These are phyloP conservation scores for Pyronema domesticum DNA, from an alignment of 495 filamentous ascomycete species.

Conservation along the genomic window DNA sequence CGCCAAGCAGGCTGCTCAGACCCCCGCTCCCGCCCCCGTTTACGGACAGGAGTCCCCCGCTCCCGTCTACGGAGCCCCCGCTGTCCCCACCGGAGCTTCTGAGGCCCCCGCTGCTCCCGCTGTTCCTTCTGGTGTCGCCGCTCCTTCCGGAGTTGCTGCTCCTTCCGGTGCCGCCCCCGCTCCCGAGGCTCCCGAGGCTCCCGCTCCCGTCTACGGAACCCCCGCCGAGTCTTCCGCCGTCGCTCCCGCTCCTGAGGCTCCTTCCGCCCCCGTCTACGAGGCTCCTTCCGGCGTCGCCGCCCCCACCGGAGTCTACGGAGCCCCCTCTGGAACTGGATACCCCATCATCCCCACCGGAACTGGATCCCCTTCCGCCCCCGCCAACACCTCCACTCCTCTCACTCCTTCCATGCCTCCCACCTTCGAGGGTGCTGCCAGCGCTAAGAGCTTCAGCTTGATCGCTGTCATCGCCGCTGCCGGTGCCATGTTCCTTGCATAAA, in stretches of 20 bases:
- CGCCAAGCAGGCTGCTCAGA: constrained; percentile 1
- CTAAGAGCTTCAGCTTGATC: constrained; percentile 19
- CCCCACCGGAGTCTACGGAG: not conserved
- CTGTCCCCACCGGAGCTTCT: constrained; percentile 22
- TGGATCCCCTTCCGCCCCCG: constrained; percentile 14
- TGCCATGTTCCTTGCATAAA: constrained; percentile 20
- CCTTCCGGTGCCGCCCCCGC: not conserved
- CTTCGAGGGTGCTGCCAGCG: constrained; percentile 14
- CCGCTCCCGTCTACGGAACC: constrained; percentile 1
- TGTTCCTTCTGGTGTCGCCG: not conserved
- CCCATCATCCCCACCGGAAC: constrained; percentile 10
- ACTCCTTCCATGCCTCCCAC: constrained; percentile 51
- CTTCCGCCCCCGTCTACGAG: constrained; percentile 1
- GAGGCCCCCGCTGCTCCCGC: constrained; percentile 6
- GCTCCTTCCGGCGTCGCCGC: not conserved
- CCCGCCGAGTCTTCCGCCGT: constrained; percentile 1
- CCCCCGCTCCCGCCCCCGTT: constrained; percentile 6
- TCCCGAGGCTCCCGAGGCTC: not conserved
- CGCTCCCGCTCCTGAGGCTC: constrained; percentile 24
- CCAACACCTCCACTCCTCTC: constrained; percentile 69
- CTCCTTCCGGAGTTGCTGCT: constrained; percentile 22
- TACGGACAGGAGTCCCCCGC: constrained; percentile 22
- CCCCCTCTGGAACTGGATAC: constrained; percentile 4
- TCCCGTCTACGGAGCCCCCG: constrained; percentile 13
- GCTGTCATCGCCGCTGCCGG: constrained; percentile 18